These are phyloP conservation scores for Plasmodium vinckei DNA, from an alignment of 169 alveolate genomes.

Conservation along the genomic window DNA sequence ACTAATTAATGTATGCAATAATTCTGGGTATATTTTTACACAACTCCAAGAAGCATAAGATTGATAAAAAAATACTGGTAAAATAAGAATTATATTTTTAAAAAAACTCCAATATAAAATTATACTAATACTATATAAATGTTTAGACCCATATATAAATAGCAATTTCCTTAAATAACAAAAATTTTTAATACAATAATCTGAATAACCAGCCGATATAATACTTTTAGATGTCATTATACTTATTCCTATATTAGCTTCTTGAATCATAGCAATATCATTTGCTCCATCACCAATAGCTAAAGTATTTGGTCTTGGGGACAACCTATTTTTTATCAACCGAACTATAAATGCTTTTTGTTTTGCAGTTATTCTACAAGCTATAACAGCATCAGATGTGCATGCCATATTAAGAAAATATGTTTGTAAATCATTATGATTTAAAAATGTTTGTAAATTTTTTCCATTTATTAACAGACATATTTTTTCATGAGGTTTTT, in stretches of 20 bases:
- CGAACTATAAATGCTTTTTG: constrained; percentile 84
- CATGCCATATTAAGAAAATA: constrained; percentile 84
- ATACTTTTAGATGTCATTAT: constrained; percentile 96
- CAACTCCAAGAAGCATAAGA: constrained; percentile 77
- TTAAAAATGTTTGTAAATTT: constrained; percentile 80
- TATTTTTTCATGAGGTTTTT: constrained; percentile 76
- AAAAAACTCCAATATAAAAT: constrained; percentile 76
- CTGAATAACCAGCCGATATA: constrained; percentile 98
- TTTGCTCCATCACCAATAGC: constrained; percentile 87
- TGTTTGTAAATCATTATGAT: constrained; percentile 79
- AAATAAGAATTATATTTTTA: constrained; percentile 54
- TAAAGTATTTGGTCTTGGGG: constrained; percentile 84
- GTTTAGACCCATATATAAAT: constrained; percentile 96
- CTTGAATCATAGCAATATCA: constrained; percentile 87
- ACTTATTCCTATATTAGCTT: constrained; percentile 96
- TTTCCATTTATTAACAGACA: constrained; percentile 81
- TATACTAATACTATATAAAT: constrained; percentile 75
- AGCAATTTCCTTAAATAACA: constrained; percentile 92
- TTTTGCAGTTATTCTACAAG: constrained; percentile 80
- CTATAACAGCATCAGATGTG: constrained; percentile 83
- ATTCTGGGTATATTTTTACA: constrained; percentile 65
- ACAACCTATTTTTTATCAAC: constrained; percentile 76
- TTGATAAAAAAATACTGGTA: constrained; percentile 76
- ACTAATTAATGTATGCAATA: constrained; percentile 54
- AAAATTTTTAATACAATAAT: constrained; percentile 96